A percentile compares a stretch with the other conserved stretches of the same genome.
Conservation (phyloP, 2,329 filamentous ascomycete genomes). For the Bipolaris sorokiniana region DNA sequence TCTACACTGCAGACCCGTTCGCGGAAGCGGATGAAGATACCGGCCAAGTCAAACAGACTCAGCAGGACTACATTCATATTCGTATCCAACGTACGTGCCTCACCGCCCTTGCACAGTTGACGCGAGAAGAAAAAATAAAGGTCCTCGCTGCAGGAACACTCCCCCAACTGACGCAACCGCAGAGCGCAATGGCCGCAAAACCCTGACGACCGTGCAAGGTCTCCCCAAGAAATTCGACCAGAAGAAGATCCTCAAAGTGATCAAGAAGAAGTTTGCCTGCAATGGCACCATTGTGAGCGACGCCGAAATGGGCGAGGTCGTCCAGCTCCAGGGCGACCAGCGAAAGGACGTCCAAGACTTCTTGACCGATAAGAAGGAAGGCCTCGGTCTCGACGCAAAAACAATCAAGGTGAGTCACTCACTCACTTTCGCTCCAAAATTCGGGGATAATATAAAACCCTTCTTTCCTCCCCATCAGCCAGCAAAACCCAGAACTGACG, state of each 20-base stretch:
- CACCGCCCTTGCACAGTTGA: conserved; percentile 9
- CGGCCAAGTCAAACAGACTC: conserved; percentile 85
- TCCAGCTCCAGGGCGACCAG: conserved; percentile 99
- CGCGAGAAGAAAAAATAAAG: not conserved
- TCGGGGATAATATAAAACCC: too few species aligned
- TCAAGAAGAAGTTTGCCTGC: conserved; percentile 99
- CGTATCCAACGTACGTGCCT: conserved; percentile 86
- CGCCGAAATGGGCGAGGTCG: conserved; percentile 97
- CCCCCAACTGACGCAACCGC: conserved; percentile 51
- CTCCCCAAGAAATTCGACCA: conserved; percentile 98
- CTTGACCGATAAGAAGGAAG: conserved; percentile 93
- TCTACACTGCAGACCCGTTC: conserved; percentile 75
- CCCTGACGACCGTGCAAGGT: conserved; percentile 98
- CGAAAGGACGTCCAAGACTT: conserved; percentile 99
- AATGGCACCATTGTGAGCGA: conserved; percentile 99
- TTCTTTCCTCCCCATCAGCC: too few species aligned
- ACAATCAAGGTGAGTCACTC: conserved; percentile 79
- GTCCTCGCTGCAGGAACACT: not conserved
- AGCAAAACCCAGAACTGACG: not conserved
- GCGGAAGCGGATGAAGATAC: conserved; percentile 99
- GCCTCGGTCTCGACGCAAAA: conserved; percentile 91
- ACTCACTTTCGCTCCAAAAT: not conserved
- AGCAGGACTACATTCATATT: conserved; percentile 98
- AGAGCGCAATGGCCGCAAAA: conserved; percentile 99
- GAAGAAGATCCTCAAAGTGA: conserved; percentile 99